Percentiles rank a stretch among this genome's conserved stretches.
Evolutionary conservation across 2,329 filamentous ascomycete species (phyloP).

Genomic region (Juglanconis juglandina): DNA sequence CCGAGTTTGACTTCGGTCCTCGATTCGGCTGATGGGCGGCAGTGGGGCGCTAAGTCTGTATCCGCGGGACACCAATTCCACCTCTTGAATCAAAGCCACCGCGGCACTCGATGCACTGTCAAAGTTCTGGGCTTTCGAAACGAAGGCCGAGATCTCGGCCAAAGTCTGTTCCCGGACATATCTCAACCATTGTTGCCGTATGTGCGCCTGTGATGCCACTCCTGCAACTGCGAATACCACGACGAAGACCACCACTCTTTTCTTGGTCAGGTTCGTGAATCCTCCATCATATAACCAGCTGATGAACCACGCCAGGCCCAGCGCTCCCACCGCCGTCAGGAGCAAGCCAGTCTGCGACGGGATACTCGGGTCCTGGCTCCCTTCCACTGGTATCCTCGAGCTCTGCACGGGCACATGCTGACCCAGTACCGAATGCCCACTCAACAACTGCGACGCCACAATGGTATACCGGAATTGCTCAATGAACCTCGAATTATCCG

Average conservation of each 20-base stretch:
- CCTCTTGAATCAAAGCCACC: constrained; percentile 82
- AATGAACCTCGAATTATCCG: constrained; percentile 79
- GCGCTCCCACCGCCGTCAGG: constrained; percentile 61
- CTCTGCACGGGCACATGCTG: constrained; percentile 29
- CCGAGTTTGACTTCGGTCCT: constrained; percentile 74
- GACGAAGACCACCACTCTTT: constrained; percentile 46
- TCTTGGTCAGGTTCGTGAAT: constrained; percentile 52
- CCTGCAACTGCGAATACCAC: constrained; percentile 51
- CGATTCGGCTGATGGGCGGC: constrained; percentile 87
- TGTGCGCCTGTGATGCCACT: constrained; percentile 65
- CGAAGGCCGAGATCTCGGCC: constrained; percentile 63
- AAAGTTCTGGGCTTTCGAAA: constrained; percentile 73
- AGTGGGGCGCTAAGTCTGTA: constrained; percentile 69
- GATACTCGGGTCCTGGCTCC: constrained; percentile 26
- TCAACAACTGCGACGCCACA: constrained; percentile 84
- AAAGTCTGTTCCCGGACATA: constrained; percentile 74
- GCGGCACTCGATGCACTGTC: constrained; percentile 74
- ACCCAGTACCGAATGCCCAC: constrained; percentile 58
- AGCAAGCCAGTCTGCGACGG: constrained; percentile 41
- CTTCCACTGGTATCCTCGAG: neutral
- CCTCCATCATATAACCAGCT: constrained; percentile 63
- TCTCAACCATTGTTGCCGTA: constrained; percentile 77
- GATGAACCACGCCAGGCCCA: constrained; percentile 67
- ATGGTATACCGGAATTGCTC: constrained; percentile 93
- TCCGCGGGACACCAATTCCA: constrained; percentile 89